A percentile compares a stretch with the other conserved stretches of the same genome.
These are phyloP conservation scores for Simmondsia chinensis DNA, from an alignment of 148 eudicot species.

Conservation along the genomic window DNA sequence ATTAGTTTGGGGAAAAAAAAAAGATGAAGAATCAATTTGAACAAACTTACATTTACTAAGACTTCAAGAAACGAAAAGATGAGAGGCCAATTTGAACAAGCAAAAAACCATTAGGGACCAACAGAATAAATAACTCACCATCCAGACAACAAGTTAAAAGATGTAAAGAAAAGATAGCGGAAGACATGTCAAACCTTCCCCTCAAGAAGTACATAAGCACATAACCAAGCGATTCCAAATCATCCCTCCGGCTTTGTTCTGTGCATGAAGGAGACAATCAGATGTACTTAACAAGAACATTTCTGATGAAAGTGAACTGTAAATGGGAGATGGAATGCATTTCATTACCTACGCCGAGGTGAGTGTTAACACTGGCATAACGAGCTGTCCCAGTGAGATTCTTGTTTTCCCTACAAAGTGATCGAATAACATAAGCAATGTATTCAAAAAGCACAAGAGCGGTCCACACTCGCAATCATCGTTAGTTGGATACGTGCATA, in stretches of 20 bases:
- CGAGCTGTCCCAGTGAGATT: constrained; percentile 56
- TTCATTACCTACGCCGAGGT: constrained; percentile 47
- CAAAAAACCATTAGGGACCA: background rate
- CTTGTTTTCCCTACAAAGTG: constrained; percentile 32
- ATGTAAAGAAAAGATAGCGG: no score
- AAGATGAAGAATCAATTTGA: no score
- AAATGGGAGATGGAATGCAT: background rate
- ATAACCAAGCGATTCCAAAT: constrained; percentile 45
- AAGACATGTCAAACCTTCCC: constrained; percentile 33
- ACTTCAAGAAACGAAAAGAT: no score
- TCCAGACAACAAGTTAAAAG: no score
- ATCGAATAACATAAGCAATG: background rate
- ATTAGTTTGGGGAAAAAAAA: no score
- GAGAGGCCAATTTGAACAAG: background rate
- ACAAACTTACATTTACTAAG: no score
- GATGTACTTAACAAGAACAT: background rate
- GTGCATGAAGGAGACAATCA: constrained; percentile 9
- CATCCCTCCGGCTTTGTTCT: constrained; percentile 54
- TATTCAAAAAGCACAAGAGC: no score
- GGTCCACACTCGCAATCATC: no score
- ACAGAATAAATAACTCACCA: no score
- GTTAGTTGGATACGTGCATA: no score
- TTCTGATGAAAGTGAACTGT: background rate
- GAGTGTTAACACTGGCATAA: constrained; percentile 53
- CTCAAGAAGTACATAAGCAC: constrained; percentile 44